Conservation (phyloP, 1,284 basidiomycete species). For the Xerocomus amazonicus region DNA sequence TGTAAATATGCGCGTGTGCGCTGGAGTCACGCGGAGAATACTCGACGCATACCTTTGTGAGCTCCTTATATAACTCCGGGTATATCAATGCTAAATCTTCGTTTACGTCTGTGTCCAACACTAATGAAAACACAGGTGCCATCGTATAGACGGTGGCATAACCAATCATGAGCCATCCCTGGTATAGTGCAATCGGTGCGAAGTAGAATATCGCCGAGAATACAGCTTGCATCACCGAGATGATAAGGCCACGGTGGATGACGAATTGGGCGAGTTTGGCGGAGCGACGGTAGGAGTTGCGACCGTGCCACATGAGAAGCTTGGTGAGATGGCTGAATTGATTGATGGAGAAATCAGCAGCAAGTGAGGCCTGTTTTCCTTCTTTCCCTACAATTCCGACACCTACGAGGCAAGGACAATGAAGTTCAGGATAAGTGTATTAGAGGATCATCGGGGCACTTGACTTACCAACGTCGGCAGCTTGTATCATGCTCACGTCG, state of each 20-base stretch:
- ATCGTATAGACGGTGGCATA: conserved; percentile 99
- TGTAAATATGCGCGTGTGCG: neutral
- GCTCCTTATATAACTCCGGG: conserved; percentile 96
- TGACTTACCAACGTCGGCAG: conserved; percentile 84
- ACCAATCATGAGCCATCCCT: conserved; percentile 97
- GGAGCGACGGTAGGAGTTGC: conserved; percentile 97
- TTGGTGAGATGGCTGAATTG: conserved; percentile 96
- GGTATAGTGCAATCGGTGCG: conserved; percentile 96
- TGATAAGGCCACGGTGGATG: conserved; percentile 97
- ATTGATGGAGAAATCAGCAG: conserved; percentile 96
- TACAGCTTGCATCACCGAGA: conserved; percentile 96
- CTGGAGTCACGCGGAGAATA: neutral
- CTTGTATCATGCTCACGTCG: conserved; percentile 96
- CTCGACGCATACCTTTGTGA: conserved; percentile 72
- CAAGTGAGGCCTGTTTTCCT: conserved; percentile 96
- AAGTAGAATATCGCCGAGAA: conserved; percentile 99
- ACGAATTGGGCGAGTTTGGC: conserved; percentile 99
- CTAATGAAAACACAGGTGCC: conserved; percentile 97
- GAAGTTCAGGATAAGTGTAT: neutral
- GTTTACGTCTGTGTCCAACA: conserved; percentile 93
- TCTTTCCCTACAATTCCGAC: conserved; percentile 99
- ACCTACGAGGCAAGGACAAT: conserved; percentile 44
- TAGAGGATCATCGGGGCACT: neutral
- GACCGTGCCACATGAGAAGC: conserved; percentile 93
- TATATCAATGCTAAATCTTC: conserved; percentile 95